A percentile compares a stretch with the other conserved stretches of the same genome.
phyloP scores from a whole-genome alignment of 2,329 filamentous ascomycete species.

The Fusarium equiseti region DNA sequence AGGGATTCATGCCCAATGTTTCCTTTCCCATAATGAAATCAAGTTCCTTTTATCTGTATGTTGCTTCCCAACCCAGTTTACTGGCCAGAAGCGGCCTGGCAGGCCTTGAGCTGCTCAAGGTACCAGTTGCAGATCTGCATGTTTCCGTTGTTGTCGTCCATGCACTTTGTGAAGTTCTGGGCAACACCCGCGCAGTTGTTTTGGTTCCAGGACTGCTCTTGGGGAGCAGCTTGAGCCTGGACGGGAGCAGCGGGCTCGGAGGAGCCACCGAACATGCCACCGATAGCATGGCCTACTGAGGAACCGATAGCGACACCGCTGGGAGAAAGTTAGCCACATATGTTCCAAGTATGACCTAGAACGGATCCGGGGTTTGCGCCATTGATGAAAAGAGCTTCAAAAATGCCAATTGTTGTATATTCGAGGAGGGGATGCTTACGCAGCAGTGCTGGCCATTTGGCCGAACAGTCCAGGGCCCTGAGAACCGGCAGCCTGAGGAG shows the following conservation, averaged over 20 bases:
- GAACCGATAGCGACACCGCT: constrained; percentile 98
- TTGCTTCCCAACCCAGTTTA: constrained; percentile 54
- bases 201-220: constrained; percentile 65
- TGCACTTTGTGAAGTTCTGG: constrained; percentile 90
- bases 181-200: constrained; percentile 84
- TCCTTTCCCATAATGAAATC: constrained; percentile 13
- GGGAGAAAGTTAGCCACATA: constrained; percentile 41
- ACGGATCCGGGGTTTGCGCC: constrained; percentile 12
- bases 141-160: constrained; percentile 94
- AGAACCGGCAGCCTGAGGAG: constrained; percentile 56
- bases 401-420: neutral
- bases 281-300: constrained; percentile 93
- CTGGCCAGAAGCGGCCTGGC: constrained; percentile 81
- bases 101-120: constrained; percentile 94
- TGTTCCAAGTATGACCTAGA: constrained; percentile 19
- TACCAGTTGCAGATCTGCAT: constrained; percentile 99
- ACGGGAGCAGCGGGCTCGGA: constrained; percentile 66
- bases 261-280: constrained; percentile 84
- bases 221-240: constrained; percentile 57
- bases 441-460: constrained; percentile 97
- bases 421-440: constrained; percentile 73
- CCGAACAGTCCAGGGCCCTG: constrained; percentile 89
- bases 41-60: constrained; percentile 16
- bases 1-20: constrained; percentile 36
- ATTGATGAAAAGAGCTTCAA: neutral